Percentiles rank a stretch among this genome's conserved stretches.
phyloP scores from a whole-genome alignment of 768 basidiomycete genomes.

The Phaeolepiota aurea region DNA sequence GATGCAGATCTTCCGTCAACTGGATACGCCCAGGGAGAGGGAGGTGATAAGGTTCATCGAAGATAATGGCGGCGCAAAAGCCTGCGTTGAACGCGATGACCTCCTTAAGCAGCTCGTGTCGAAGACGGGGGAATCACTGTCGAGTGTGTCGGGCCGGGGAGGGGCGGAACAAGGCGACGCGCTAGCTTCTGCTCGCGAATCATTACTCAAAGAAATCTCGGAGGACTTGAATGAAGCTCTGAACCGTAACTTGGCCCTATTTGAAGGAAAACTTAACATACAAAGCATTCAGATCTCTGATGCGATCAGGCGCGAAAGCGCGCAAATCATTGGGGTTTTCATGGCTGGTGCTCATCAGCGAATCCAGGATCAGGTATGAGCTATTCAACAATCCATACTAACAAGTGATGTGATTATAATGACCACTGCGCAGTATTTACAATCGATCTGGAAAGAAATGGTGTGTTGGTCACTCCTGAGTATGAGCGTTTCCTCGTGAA shows the following conservation, averaged over 20 bases:
- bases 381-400: not conserved
- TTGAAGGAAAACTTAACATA: constrained; percentile 25
- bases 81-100: constrained; percentile 20
- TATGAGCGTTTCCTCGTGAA: not conserved
- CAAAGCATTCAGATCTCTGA: constrained; percentile 17
- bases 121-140: constrained; percentile 11
- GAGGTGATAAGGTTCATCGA: constrained; percentile 22
- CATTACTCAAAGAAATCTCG: constrained; percentile 10
- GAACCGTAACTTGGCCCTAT: constrained; percentile 19
- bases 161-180: constrained; percentile 8
- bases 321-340: not conserved
- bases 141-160: not conserved
- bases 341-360: not conserved
- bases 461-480: constrained; percentile 17
- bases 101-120: constrained; percentile 15
- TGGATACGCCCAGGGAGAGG: constrained; percentile 24
- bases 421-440: constrained; percentile 29
- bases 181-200: constrained; percentile 8
- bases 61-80: constrained; percentile 21
- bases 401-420: not conserved
- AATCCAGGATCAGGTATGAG: not conserved
- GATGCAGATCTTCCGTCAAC: constrained; percentile 18
- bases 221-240: constrained; percentile 16
- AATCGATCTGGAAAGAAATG: constrained; percentile 30
- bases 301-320: constrained; percentile 2